phyloP scores from a whole-genome alignment of 2,329 filamentous ascomycete species.

The Aureobasidium leucospermi region DNA sequence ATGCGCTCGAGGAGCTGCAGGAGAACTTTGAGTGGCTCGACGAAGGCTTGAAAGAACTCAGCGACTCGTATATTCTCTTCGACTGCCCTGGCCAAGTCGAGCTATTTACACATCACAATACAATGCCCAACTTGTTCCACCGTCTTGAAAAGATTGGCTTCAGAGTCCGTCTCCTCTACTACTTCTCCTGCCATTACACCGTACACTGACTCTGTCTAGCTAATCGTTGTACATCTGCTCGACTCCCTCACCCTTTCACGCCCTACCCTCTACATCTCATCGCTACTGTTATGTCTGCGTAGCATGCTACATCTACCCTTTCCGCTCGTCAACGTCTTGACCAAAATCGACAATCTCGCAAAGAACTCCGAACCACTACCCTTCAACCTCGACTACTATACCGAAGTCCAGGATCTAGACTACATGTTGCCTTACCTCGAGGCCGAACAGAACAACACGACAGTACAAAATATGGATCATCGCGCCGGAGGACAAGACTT shows the following conservation, averaged over 20 bases:
- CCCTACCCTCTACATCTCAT: conserved; percentile 90
- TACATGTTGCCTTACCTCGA: conserved; percentile 77
- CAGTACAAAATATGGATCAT: conserved; percentile 14
- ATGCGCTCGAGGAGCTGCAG: conserved; percentile 91
- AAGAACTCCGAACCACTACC: conserved; percentile 68
- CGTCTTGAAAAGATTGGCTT: conserved; percentile 85
- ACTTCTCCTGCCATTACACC: neutral
- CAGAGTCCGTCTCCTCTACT: conserved; percentile 55
- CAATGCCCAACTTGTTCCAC: conserved; percentile 85
- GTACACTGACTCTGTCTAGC: conserved; percentile 45
- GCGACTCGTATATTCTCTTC: conserved; percentile 85
- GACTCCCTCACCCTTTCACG: conserved; percentile 91
- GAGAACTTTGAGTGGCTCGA: conserved; percentile 91
- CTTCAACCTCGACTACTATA: conserved; percentile 96
- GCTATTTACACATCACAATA: conserved; percentile 90
- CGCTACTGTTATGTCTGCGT: conserved; percentile 82
- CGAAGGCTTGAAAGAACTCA: conserved; percentile 65
- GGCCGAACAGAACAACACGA: conserved; percentile 57
- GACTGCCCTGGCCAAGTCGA: conserved; percentile 97
- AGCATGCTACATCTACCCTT: conserved; percentile 99
- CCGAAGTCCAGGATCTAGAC: conserved; percentile 86
- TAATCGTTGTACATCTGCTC: conserved; percentile 87
- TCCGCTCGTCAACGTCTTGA: conserved; percentile 89
- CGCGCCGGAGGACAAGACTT: conserved; percentile 41
- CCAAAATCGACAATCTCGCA: conserved; percentile 92